phyloP scores from a whole-genome alignment of 306 rosid species.

The Fragaria vesca region DNA sequence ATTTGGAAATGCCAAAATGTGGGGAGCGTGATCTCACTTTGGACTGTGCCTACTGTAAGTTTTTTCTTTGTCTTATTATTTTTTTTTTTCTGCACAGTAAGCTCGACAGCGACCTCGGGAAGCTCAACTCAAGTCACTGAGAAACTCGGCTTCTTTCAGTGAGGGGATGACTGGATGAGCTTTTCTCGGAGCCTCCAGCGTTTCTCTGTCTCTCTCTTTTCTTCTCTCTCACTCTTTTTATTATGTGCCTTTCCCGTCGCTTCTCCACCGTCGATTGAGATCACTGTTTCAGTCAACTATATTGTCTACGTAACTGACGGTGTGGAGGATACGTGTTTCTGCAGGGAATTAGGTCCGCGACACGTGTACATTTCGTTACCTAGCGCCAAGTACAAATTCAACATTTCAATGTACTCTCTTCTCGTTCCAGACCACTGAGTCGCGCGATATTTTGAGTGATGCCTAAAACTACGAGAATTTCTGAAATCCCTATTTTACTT shows the following conservation, averaged over 20 bases:
- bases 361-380: neutral
- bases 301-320: conserved; percentile 2
- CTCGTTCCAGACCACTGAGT: neutral
- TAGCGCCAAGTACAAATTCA: conserved; percentile 5
- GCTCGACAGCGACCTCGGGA: conserved; percentile 52
- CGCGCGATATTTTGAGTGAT: neutral
- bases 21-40: conserved; percentile 38
- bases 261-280: conserved; percentile 10
- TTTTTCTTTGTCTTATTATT: conserved; percentile 2
- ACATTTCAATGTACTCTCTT: neutral
- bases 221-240: neutral
- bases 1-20: neutral
- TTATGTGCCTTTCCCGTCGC: neutral
- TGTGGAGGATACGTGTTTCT: neutral
- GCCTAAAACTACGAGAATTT: neutral
- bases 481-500: neutral
- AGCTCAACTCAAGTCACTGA: conserved; percentile 40
- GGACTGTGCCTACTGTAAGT: conserved; percentile 38
- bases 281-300: neutral
- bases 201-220: conserved; percentile 20
- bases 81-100: neutral
- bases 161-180: conserved; percentile 35
- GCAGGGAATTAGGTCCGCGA: neutral
- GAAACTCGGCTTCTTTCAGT: conserved; percentile 15
- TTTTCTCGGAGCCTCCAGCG: conserved; percentile 51